These are phyloP conservation scores for Cladorrhinum sp. DNA, from an alignment of 2,329 filamentous ascomycete genomes.

Conservation along the genomic window DNA sequence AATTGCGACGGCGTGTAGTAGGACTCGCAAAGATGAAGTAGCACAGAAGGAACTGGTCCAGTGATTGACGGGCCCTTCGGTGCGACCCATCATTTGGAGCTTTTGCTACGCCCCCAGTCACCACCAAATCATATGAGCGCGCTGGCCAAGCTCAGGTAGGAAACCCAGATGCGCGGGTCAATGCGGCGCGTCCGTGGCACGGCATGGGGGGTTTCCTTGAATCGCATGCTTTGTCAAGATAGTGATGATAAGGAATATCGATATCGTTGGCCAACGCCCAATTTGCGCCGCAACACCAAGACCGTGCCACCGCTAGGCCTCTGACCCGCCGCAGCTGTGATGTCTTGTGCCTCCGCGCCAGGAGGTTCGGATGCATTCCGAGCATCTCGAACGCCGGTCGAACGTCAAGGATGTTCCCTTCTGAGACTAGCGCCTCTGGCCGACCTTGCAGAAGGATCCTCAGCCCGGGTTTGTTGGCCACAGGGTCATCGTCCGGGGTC, in stretches of 20 bases:
- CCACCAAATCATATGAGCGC: neutral
- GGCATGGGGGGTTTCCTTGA: constrained; percentile 4
- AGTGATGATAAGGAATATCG: neutral
- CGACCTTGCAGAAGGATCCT: neutral
- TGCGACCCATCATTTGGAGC: neutral
- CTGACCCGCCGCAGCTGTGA: constrained; percentile 1
- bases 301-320: constrained; percentile 7
- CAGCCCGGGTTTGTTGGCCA: neutral
- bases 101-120: neutral
- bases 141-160: neutral
- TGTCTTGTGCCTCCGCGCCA: neutral
- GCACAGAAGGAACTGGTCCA: neutral
- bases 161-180: neutral
- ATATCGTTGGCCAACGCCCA: neutral
- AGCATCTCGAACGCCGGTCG: neutral
- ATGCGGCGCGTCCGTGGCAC: neutral
- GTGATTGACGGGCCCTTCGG: neutral
- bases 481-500: neutral
- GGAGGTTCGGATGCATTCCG: neutral
- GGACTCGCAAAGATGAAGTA: neutral
- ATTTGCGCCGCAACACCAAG: constrained; percentile 5
- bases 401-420: neutral
- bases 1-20: neutral
- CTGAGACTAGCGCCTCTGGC: neutral
- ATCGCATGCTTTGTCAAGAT: neutral